Base-by-base conservation (phyloP, 129 eudicot genomes). In the Artemisia argyi region DNA sequence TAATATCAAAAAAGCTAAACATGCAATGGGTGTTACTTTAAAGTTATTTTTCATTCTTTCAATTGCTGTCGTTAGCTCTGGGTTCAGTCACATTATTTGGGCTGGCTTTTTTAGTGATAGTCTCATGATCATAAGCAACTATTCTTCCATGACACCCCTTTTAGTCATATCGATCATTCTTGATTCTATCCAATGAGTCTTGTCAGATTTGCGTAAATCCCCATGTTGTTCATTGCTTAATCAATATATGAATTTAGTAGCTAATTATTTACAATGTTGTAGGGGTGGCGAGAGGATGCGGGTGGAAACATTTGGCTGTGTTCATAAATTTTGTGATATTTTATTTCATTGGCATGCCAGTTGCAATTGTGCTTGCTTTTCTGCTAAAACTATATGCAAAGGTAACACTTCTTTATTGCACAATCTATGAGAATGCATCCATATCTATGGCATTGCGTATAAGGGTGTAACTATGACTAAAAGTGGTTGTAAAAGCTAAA, bases 251-350 rank as follows among this genome's bases (percentile, higher is more conserved):
- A 19, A 26, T 20, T 3, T 19, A 13, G 3, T 51, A 14, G 7
- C 56, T 51, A 18, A 63, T 22, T 20, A 20, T 12, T 19, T 35
- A 6, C 5, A 49, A 30, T 22, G 48, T n/a, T 77, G 62, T 76
- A 92, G 98, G 98, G 47, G 96, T 85, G 69, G 85, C 92, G 13
- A 83, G 95, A 58, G 98, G 98, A 48, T 87, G 98, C 30, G 96
- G 96, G 30, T 93, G 90, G 96, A 95, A 93, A 54, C 90, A 81
- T 72, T 51, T 82, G 65, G 90, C 87, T 1, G 81, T 80, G 73
- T 82, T 15, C 65, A 75, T 85, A 59, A 89, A 87, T 74, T 61
- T 92, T 32, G 83, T 72, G 71, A 80, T 81, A 49, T 89, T 67
- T 67, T 76, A 76, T 76, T 26, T 76, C 4, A 72, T 89, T 46